Evolutionary conservation across 441 rosid genomes (phyloP).

Genomic region (Arabidopsis hybrid): DNA sequence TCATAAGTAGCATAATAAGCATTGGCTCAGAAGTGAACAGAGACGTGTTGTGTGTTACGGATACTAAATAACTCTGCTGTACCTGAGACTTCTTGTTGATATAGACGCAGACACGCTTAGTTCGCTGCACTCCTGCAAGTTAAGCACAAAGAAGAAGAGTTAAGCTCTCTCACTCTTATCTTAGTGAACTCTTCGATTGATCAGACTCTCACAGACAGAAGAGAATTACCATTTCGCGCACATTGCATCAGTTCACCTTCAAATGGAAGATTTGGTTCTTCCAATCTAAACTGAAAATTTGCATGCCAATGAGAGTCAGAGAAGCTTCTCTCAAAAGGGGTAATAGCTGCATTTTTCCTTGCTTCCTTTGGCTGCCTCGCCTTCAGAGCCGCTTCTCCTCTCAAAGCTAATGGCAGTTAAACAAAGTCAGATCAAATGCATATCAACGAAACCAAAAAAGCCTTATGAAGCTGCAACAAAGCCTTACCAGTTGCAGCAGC

Average conservation of each 20-base stretch:
- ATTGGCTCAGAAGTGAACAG: slow-evolving; percentile 20
- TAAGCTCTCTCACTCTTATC: slow-evolving; percentile 15
- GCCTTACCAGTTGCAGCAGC: slow-evolving; percentile 89
- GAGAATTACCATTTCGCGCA: slow-evolving; percentile 69
- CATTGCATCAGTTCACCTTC: slow-evolving; percentile 80
- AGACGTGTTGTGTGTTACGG: slow-evolving; percentile 13
- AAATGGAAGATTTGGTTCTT: slow-evolving; percentile 61
- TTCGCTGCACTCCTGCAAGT: slow-evolving; percentile 69
- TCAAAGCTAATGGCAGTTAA: slow-evolving; percentile 58
- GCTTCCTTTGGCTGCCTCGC: slow-evolving; percentile 86
- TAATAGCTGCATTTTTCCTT: slow-evolving; percentile 80
- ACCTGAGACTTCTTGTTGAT: slow-evolving; percentile 90
- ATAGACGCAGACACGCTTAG: slow-evolving; percentile 67
- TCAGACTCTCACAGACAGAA: slow-evolving; percentile 19
- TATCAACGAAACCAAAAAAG: neutral
- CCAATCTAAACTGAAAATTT: slow-evolving; percentile 50
- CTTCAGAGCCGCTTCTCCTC: slow-evolving; percentile 93
- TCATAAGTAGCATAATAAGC: slow-evolving; percentile 27
- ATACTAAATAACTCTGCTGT: slow-evolving; percentile 30
- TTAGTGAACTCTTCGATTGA: slow-evolving; percentile 3
- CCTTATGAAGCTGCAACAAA: slow-evolving; percentile 6
- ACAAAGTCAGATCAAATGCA: slow-evolving; percentile 24
- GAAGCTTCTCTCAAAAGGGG: slow-evolving; percentile 76
- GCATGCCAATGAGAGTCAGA: slow-evolving; percentile 58
- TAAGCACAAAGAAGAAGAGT: slow-evolving; percentile 26